Base-by-base conservation (phyloP, 169 alveolate genomes). In the Blepharisma undulans region DNA sequence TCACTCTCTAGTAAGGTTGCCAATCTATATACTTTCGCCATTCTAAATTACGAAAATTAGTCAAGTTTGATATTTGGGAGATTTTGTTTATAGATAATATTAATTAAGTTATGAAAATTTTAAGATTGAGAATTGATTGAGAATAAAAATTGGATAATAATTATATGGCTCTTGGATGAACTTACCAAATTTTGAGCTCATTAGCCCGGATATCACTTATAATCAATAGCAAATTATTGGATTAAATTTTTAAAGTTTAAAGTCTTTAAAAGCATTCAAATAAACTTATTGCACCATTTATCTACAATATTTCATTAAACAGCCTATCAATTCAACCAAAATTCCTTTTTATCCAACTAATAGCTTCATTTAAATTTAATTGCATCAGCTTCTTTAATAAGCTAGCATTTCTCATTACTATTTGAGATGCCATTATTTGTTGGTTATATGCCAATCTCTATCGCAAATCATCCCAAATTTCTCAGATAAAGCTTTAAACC, bases 1-100 rank as follows among this genome's bases (percentile, higher is more conserved):
- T 72, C 87, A 12, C 22, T 27, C 30, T 72, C 32, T 21, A 33
- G 33, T 21, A 88, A 22, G 32, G 27, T 18, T 18, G n/a, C 61
- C n/a, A 74, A 32, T 32, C 30, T 22, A 76, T 88, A 88, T 32
- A 88, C 87, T 76, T 88, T 48, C 22, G 92, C 92, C 92, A 88
- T 88, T 88, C 77, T 72, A 72, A 25, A 3, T 72, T 72, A 48
- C 66, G 14, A 48, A 18, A 48, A 48, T 5, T 48, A 48, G 66
- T 5, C 10, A 48, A 48, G 14, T 10, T 48, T 48, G 14, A 48
- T 48, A 3, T 48, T 48, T 5, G 66, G 14, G 66, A 48, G 3
- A 48, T 48, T 3, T 48, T 48, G 12, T 36, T 48, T 10, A 48
- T 48, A 48, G 66, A 48, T 1, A 48, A 48, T 5, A 4, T 36